A percentile compares a stretch with the other conserved stretches of the same genome.
These are phyloP conservation scores for Exsudoporus floridanus DNA, from an alignment of 1,284 basidiomycete species.

Conservation along the genomic window DNA sequence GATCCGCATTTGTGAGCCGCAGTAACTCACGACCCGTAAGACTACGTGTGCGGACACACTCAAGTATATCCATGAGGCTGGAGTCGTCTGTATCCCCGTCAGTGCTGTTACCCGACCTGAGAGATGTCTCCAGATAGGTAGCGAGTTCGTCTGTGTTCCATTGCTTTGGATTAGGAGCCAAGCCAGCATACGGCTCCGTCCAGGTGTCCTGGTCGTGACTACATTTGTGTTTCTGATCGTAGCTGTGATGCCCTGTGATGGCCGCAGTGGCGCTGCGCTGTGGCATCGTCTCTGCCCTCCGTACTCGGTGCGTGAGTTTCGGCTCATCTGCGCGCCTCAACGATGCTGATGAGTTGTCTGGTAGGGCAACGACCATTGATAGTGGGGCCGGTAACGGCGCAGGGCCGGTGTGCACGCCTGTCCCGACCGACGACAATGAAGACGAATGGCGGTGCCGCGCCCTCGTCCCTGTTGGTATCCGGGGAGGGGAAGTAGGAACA, in stretches of 20 bases:
- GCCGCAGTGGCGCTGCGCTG: constrained; percentile 3
- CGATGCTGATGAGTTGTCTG: background rate
- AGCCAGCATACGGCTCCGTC: background rate
- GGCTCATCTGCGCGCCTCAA: background rate
- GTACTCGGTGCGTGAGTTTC: constrained; percentile 1
- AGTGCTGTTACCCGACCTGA: background rate
- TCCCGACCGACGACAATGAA: constrained; percentile 20
- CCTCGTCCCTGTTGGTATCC: background rate
- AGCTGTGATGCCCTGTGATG: background rate
- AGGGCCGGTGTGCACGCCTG: constrained; percentile 6
- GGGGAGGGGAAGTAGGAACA: constrained; percentile 26
- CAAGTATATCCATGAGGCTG: constrained; percentile 14
- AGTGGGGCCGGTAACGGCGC: constrained; percentile 21
- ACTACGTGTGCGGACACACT: constrained; percentile 20
- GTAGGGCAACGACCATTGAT: background rate
- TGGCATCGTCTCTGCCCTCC: constrained; percentile 19
- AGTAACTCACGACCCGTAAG: constrained; percentile 32
- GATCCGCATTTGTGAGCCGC: constrained; percentile 29
- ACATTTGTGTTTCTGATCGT: constrained; percentile 1
- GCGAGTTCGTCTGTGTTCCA: constrained; percentile 27
- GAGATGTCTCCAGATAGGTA: constrained; percentile 24
- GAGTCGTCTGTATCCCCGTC: background rate
- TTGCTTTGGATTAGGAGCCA: constrained; percentile 31
- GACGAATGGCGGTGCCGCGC: constrained; percentile 28
- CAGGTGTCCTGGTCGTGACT: background rate